A percentile compares a stretch with the other conserved stretches of the same genome.
These are phyloP conservation scores for Papiliotrema laurentii DNA, from an alignment of 1,284 basidiomycete species.

Conservation along the genomic window DNA sequence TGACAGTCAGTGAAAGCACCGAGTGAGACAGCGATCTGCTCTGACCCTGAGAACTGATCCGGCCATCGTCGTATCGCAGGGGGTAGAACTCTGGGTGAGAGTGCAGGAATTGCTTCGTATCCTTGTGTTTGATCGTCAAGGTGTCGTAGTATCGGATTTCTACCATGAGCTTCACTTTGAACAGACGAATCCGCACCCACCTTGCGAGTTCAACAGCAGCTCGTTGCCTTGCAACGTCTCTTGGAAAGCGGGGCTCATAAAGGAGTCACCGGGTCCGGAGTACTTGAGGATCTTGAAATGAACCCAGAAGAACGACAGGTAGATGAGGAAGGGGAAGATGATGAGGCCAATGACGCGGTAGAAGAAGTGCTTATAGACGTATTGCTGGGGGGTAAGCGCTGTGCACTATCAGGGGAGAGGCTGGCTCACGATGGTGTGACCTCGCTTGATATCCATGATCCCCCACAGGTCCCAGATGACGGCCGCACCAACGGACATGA, in stretches of 20 bases:
- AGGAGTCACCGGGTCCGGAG: conserved; percentile 88
- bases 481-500: conserved; percentile 81
- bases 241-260: conserved; percentile 98
- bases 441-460: no score
- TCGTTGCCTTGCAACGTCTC: conserved; percentile 92
- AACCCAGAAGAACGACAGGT: conserved; percentile 93
- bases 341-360: conserved; percentile 87
- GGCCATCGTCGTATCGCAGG: conserved; percentile 90
- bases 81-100: conserved; percentile 89
- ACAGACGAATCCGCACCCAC: conserved; percentile 50
- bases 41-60: conserved; percentile 85
- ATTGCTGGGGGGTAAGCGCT: conserved; percentile 56
- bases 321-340: conserved; percentile 78
- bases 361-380: conserved; percentile 82
- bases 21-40: not conserved
- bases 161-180: conserved; percentile 44
- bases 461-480: conserved; percentile 90
- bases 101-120: conserved; percentile 87
- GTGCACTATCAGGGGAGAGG: not conserved
- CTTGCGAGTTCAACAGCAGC: conserved; percentile 81
- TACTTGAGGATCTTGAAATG: conserved; percentile 88
- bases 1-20: conserved; percentile 33
- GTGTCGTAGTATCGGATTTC: conserved; percentile 92
- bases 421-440: conserved; percentile 69
- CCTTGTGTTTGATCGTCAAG: conserved; percentile 82